phyloP scores from a whole-genome alignment of 495 filamentous ascomycete species.

The Viridothelium virens region DNA sequence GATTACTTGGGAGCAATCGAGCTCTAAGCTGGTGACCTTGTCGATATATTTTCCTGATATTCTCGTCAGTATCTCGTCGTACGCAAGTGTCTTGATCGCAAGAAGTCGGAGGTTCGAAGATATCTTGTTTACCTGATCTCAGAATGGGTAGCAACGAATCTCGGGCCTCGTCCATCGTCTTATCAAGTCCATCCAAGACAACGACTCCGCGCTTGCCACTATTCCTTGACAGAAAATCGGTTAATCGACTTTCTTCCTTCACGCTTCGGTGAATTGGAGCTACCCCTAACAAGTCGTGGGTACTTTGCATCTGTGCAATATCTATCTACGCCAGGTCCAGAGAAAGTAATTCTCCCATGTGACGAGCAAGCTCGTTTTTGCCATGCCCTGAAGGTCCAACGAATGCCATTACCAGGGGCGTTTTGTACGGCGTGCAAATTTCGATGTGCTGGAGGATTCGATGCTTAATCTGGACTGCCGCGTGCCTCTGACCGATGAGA shows the following conservation, averaged over 20 bases:
- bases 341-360: constrained; percentile 29
- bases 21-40: constrained; percentile 32
- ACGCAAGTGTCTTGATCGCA: background rate
- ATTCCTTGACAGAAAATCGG: constrained; percentile 47
- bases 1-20: constrained; percentile 49
- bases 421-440: constrained; percentile 15
- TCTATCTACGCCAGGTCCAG: constrained; percentile 40
- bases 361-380: constrained; percentile 24
- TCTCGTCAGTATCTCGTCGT: background rate
- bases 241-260: constrained; percentile 40
- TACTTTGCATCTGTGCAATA: constrained; percentile 35
- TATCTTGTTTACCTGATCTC: constrained; percentile 17
- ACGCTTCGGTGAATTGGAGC: constrained; percentile 30
- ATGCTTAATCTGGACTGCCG: constrained; percentile 32
- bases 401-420: constrained; percentile 24
- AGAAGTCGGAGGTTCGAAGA: background rate
- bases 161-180: constrained; percentile 36
- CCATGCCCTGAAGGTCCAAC: constrained; percentile 13
- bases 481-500: constrained; percentile 41
- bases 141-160: constrained; percentile 17
- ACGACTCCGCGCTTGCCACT: constrained; percentile 40
- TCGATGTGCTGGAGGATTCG: constrained; percentile 33
- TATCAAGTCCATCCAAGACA: constrained; percentile 54
- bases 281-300: constrained; percentile 45
- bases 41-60: background rate